These are phyloP conservation scores for Elsinoe australis DNA, from an alignment of 2,329 filamentous ascomycete genomes.

Conservation along the genomic window DNA sequence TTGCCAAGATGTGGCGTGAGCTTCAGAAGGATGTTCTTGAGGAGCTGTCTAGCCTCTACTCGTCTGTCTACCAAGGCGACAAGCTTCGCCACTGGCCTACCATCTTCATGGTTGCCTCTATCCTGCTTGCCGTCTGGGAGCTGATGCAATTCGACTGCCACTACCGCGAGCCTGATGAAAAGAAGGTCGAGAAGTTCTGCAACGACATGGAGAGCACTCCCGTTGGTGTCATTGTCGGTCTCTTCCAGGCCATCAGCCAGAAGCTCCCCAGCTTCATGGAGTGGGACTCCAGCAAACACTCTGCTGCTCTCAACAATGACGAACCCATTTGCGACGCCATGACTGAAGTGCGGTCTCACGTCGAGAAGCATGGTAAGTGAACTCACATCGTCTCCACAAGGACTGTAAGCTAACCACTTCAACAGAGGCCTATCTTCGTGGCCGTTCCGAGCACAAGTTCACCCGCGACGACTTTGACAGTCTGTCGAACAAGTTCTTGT, in stretches of 20 bases:
- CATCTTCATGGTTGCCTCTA: slow-evolving; percentile 93
- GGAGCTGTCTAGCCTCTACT: slow-evolving; percentile 86
- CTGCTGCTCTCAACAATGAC: slow-evolving; percentile 85
- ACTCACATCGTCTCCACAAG: background rate
- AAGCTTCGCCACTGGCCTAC: slow-evolving; percentile 98
- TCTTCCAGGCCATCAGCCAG: slow-evolving; percentile 96
- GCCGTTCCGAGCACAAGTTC: slow-evolving; percentile 72
- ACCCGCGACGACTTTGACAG: slow-evolving; percentile 90
- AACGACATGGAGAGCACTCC: slow-evolving; percentile 93
- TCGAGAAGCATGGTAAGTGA: slow-evolving; percentile 81
- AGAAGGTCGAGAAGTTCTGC: slow-evolving; percentile 88
- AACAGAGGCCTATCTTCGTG: slow-evolving; percentile 76
- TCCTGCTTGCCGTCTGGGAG: slow-evolving; percentile 91
- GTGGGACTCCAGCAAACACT: slow-evolving; percentile 88
- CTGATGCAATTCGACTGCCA: slow-evolving; percentile 99
- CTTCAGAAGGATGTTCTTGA: slow-evolving; percentile 92
- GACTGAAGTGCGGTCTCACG: slow-evolving; percentile 89
- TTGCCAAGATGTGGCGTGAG: slow-evolving; percentile 97
- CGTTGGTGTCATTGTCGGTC: slow-evolving; percentile 88
- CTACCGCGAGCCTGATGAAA: slow-evolving; percentile 80
- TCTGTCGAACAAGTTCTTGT: slow-evolving; percentile 93
- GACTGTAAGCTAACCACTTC: slow-evolving; percentile 20
- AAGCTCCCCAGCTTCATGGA: slow-evolving; percentile 88
- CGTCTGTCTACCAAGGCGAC: slow-evolving; percentile 95
- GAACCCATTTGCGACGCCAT: slow-evolving; percentile 86